Evolutionary conservation across 306 rosid genomes (phyloP), one percentile per base, ranked within the genome.

Genomic region (Amphicarpaea edgeworthii): DNA sequence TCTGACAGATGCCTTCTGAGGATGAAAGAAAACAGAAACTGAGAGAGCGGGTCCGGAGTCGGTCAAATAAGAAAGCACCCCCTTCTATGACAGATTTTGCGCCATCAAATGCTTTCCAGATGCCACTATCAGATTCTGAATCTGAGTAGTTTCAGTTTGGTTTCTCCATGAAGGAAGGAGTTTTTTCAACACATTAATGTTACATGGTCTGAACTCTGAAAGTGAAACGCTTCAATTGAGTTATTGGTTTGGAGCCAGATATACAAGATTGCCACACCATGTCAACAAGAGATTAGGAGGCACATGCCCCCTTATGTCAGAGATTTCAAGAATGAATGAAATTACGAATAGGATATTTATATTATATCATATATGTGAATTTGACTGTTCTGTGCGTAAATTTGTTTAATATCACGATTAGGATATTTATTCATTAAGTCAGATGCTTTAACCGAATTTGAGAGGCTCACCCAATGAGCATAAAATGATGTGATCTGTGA

Each of bases 81-180:
- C 77, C 93, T 59, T 87, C 95, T 47, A 69, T 94, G 57, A 89
- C 96, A 12, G 97, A 95, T 68, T 20, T 14, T 0, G 98, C 86
- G 23, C 98, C 97, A 11, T 43, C 79, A 15, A 72, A 86, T 79
- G 93, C 98, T 59, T 85, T 58, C 81, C 93, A 95, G 80, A 58
- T 86, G 85, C 84, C 83, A 24, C 77, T 85, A 24, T 78, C 88
- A 14, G 92, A 84, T 77, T 95, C 99, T 34, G 93, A 95, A 12
- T 88, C 97, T 1, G 91, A 90, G n/a, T 84, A 91, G 86, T 72
- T 43, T 68, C 64, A 54, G 19, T 50, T 43, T 43, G 62, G 49
- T 53, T 65, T 62, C 65, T 67, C 41, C 46, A 24, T 3, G 62
- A 64, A 60, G 54, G 67, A 57, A 51, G 37, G 67, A 55, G 11